phyloP scores from a whole-genome alignment of 345 rosid species.

The Pelargonium nanum region DNA sequence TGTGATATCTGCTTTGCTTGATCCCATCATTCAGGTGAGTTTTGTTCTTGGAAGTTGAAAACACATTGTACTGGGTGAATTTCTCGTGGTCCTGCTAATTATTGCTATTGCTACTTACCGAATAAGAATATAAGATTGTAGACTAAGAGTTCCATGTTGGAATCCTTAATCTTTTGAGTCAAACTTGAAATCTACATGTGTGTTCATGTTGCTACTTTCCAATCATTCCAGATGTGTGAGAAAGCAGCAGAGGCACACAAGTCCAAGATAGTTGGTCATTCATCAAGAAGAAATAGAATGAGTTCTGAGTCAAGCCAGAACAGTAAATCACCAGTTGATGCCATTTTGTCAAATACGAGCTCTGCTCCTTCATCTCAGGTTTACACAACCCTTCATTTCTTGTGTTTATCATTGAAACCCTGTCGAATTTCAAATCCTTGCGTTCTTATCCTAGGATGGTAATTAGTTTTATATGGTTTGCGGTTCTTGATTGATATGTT shows the following conservation, averaged over 20 bases:
- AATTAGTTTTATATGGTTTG: no score
- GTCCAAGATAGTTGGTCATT: slow-evolving; percentile 49
- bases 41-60: slow-evolving; percentile 4
- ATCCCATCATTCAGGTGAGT: slow-evolving; percentile 85
- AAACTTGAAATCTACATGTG: background rate
- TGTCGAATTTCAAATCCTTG: background rate
- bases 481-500: no score
- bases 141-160: no score
- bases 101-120: background rate
- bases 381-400: background rate
- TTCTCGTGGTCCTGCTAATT: no score
- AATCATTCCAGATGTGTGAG: slow-evolving; percentile 73
- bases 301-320: slow-evolving; percentile 51
- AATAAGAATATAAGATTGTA: background rate
- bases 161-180: background rate
- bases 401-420: no score
- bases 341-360: slow-evolving; percentile 63
- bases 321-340: slow-evolving; percentile 78
- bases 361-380: slow-evolving; percentile 51
- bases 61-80: background rate
- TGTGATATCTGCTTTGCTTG: slow-evolving; percentile 74
- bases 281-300: slow-evolving; percentile 54
- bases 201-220: background rate
- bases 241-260: slow-evolving; percentile 95
- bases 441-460: background rate